Evolutionary conservation across 306 rosid genomes (phyloP), one percentile per base, ranked within the genome.

Genomic region (Vigna mungo): DNA sequence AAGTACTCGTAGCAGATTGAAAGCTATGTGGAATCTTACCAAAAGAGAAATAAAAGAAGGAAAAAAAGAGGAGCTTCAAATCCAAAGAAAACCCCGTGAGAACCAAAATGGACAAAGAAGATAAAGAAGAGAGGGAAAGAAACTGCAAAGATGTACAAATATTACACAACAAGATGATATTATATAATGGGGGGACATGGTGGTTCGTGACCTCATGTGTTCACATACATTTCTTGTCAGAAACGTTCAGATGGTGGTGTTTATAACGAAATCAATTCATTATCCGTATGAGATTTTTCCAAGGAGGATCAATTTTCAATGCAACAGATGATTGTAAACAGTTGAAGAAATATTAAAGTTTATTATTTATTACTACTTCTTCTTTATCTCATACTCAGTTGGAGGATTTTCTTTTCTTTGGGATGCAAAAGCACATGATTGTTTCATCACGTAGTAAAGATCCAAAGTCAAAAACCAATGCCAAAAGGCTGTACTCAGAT

Each of bases 1-100:
- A 64, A 62, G 73, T 74, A 83, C 71, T 68, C 16, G 52, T 36
- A 71, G 82, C 61, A 81, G 80, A 75, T 48, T 78, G 80, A 87
- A 72, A 81, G 81, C 69, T 37, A 62, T 36, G 74, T 67, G 79
- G 80, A 78, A 85, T 85, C 83, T 84, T 77, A 53, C 83, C 79
- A 43, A 77, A 63, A 73, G 21, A 49, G 65, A 70, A 54, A 53
- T 27, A 75, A 81, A 75, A 37, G 53, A 30, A 63, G 23, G n/a
- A 62, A 62, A 7, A 36, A 68, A 76, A 51, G 71, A 53, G 46
- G 21, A 41, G 56, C 30, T 68, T 60, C 53, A 74, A 78, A 47
- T 71, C 71, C 67, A 69, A 39, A 54, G 65, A 58, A 66, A 77
- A 61, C 23, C 79, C 58, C 67, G 37, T 64, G 66, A 68, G 72